These are phyloP conservation scores for Pisolithus sp. DNA, from an alignment of 768 basidiomycete species.

Conservation along the genomic window DNA sequence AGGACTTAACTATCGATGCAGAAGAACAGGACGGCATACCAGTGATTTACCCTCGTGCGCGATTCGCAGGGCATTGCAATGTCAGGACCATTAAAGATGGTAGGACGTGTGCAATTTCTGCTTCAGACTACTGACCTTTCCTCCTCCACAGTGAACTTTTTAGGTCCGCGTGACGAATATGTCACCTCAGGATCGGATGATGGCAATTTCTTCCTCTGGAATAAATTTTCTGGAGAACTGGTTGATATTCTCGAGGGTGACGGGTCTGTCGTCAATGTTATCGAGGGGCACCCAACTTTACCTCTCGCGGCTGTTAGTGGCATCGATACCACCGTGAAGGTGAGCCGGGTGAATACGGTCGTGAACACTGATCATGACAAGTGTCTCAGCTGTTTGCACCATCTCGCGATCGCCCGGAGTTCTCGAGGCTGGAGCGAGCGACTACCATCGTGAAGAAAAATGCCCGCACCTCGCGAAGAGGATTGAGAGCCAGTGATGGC, in stretches of 20 bases:
- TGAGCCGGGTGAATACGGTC: constrained; percentile 21
- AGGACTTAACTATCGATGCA: constrained; percentile 20
- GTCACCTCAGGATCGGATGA: constrained; percentile 84
- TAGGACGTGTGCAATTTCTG: constrained; percentile 24
- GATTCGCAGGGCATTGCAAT: constrained; percentile 69
- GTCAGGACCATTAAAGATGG: constrained; percentile 85
- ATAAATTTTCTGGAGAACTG: constrained; percentile 55
- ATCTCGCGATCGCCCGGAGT: constrained; percentile 36
- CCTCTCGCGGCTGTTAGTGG: constrained; percentile 84
- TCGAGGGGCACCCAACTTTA: constrained; percentile 74
- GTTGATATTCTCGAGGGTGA: constrained; percentile 84
- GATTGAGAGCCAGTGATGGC: constrained; percentile 12
- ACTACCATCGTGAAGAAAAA: constrained; percentile 55
- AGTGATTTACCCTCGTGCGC: constrained; percentile 54
- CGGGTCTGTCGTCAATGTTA: constrained; percentile 72
- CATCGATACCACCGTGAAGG: constrained; percentile 82
- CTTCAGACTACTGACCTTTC: neutral
- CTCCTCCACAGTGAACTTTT: constrained; percentile 63
- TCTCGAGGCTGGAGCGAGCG: constrained; percentile 50
- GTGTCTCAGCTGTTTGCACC: constrained; percentile 59
- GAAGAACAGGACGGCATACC: constrained; percentile 35
- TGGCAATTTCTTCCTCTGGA: constrained; percentile 84
- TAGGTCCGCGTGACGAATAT: constrained; percentile 73
- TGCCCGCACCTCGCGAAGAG: constrained; percentile 27
- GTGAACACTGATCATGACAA: neutral